Base-by-base conservation (phyloP, 192 early-diverging fungal genomes). In the Spizellomyces sp. region DNA sequence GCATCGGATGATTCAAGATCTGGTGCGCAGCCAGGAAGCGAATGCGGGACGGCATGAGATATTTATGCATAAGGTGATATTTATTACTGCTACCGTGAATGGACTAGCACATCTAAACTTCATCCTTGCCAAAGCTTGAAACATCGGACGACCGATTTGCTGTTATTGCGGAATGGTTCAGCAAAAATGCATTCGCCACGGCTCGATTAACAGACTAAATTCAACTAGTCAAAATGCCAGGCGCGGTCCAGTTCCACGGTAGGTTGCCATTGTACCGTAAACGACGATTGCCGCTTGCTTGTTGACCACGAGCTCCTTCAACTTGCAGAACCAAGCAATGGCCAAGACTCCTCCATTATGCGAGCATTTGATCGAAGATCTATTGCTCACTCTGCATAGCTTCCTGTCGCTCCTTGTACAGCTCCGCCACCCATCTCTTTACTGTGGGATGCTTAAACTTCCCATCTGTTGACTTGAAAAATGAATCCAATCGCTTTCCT, bases 101-200 rank as follows among this genome's bases (percentile, higher is more conserved):
- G 10, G 42, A 8, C 27, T 63, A 63, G 9, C 44, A 61, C 52
- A 15, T n/a, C 50, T 54, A 54, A 47, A 65, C 62, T 41, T 19
- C 63, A 14, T 9, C 19, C 56, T 48, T 5, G 22, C 22, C 42
- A 41, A 77, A 91, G 88, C 85, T 96, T 41, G 81, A 90, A 59
- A 60, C 58, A 58, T 83, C 87, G 8, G 87, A 94, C 42, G 92
- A 96, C 76, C 90, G 94, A 6, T 96, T 98, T 81, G 84, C 84
- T 15, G 86, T 94, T 6, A 84, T 98, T 79, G 92, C 96, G 22
- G 88, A 92, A 64, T 95, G 93, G 81, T 96, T 95, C 83, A 88
- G 91, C 7, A 96, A 95, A 74, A 94, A 91, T 71, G 89, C 92
- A 12, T 92, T 90, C 81, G 46, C 47, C 14, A 76, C 50, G 1